Percentiles rank a stretch among this genome's conserved stretches.
These are phyloP conservation scores for Skeletonema potamos DNA, from an alignment of 108 stramenopile species.

Conservation along the genomic window DNA sequence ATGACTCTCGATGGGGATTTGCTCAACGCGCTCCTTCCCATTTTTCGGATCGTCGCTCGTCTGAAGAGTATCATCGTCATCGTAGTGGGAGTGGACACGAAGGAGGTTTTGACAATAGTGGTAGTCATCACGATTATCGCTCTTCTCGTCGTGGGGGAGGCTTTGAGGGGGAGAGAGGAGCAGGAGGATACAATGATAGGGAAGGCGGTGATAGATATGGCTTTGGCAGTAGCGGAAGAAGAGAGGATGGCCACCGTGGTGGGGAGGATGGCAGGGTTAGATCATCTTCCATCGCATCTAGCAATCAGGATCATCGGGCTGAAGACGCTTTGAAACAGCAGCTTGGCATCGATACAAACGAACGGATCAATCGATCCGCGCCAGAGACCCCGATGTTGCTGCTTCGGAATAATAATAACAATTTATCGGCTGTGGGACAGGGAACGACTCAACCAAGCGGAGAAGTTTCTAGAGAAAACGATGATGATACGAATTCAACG, in stretches of 20 bases:
- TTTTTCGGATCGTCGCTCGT: neutral
- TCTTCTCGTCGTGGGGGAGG: conserved; percentile 3
- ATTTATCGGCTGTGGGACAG: neutral
- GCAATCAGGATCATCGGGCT: neutral
- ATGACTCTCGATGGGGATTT: neutral
- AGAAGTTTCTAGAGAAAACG: neutral
- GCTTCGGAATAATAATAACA: neutral
- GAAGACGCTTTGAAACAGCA: neutral
- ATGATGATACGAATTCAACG: neutral
- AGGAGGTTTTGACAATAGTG: neutral
- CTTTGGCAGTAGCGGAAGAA: neutral
- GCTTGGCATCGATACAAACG: neutral
- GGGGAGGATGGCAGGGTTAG: neutral
- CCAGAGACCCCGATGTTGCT: neutral
- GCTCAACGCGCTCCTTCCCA: neutral
- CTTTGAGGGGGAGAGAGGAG: neutral
- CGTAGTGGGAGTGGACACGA: neutral
- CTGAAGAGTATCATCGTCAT: neutral
- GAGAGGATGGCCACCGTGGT: neutral
- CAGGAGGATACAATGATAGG: neutral
- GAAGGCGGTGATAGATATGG: neutral
- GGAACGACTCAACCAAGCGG: neutral
- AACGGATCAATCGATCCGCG: neutral
- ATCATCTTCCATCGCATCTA: neutral
- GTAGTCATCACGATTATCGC: neutral